Base-by-base conservation (phyloP, 106 monocot genomes). In the Alisma plantagoaquatica region DNA sequence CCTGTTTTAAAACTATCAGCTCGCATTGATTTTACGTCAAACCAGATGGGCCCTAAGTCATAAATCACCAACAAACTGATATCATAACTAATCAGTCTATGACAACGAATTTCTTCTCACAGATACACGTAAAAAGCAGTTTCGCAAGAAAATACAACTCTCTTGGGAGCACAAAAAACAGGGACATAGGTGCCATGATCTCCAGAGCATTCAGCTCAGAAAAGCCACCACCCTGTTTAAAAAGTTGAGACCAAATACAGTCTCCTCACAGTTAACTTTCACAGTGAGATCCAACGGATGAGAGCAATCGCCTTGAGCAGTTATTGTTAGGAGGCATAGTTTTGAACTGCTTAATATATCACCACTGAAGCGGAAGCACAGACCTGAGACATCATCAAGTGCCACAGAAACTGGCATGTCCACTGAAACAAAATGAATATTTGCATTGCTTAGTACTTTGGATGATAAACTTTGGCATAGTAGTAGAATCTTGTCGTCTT, bases 221-320 rank as follows among this genome's bases (percentile, higher is more conserved):
- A 87, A 66, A 31, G 96, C 59, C 4, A 67, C 78, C 30, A 86
- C 59, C 52, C 73, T 89, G 63, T 98, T 98, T 51, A 98, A 54
- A 38, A 90, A 60, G 56, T 98, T 98, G 23, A 90, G 78, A 23
- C 81, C 81, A 72, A 98, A 98, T 22, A 78, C 51, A 6, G 96
- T 77, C 26, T 98, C 96, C 59, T 85, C 90, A 68, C 81, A 98
- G 65, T 98, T 98, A 38, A 90, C 56, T 69, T 98, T 90, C 25
- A 85, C 76, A 29, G 51, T 48, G 49, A 85, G 52, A 46, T 89
- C 60, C 49, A 98, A 77, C 28, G 76, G 65, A 38, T 66, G 79
- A 10, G 59, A 62, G 58, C 68, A 72, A 48, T 74, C 74, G 48
- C 96, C 96, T 65, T 89, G 78, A 35, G 51, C 49, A 1, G 43